Conservation (phyloP, 805 yeast genomes). For the Candida vaughaniae region DNA sequence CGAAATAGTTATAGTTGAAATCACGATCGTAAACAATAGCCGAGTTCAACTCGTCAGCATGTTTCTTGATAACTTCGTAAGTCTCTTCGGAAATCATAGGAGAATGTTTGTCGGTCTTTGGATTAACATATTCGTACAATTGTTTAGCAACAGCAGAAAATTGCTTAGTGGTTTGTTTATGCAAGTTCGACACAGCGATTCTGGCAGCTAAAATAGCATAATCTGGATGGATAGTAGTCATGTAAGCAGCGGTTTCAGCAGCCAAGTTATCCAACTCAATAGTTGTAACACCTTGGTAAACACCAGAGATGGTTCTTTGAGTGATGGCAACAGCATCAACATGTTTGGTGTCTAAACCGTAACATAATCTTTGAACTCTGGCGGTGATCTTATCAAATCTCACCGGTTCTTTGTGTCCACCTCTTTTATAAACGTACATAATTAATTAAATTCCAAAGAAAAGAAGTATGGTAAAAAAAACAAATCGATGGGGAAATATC, state of each 20-base stretch:
- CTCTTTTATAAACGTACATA: slow-evolving; percentile 88
- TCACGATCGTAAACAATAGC: slow-evolving; percentile 50
- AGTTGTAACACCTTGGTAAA: slow-evolving; percentile 95
- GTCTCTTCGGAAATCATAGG: slow-evolving; percentile 46
- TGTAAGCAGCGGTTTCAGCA: slow-evolving; percentile 95
- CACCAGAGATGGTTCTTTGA: slow-evolving; percentile 93
- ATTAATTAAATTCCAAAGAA: not conserved
- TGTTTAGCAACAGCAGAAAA: slow-evolving; percentile 76
- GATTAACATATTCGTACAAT: slow-evolving; percentile 76
- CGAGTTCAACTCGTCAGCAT: slow-evolving; percentile 44
- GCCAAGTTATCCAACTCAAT: slow-evolving; percentile 68
- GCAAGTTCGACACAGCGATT: slow-evolving; percentile 90
- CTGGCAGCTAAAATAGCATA: slow-evolving; percentile 94
- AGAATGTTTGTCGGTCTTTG: slow-evolving; percentile 63
- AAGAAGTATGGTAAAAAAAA: not conserved
- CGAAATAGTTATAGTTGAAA: slow-evolving; percentile 57
- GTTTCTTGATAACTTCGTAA: slow-evolving; percentile 34
- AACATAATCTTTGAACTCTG: slow-evolving; percentile 83
- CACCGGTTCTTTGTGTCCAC: slow-evolving; percentile 92
- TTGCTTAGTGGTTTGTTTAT: slow-evolving; percentile 87
- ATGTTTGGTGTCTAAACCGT: slow-evolving; percentile 87
- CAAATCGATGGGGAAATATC: slow-evolving; percentile 1
- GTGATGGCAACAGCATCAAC: slow-evolving; percentile 96
- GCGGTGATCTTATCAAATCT: slow-evolving; percentile 97
- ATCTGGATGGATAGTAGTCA: slow-evolving; percentile 98